Evolutionary conservation across 2,329 filamentous ascomycete species (phyloP).

Genomic region (Ascochyta pisi): DNA sequence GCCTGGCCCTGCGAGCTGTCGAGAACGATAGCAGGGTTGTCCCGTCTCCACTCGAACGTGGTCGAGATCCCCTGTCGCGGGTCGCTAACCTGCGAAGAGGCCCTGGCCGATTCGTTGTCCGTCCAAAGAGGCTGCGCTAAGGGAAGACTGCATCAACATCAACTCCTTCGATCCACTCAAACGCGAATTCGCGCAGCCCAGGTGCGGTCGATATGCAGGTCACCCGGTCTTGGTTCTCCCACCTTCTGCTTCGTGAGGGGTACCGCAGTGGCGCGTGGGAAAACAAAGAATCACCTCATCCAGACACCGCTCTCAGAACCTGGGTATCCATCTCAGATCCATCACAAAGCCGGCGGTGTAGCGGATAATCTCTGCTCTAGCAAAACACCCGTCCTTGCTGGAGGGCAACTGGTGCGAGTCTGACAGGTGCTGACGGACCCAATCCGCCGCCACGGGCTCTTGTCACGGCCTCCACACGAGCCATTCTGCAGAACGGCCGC

Average conservation of each 20-base stretch:
- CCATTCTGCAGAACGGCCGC: conserved; percentile 7
- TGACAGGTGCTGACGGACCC: conserved; percentile 10
- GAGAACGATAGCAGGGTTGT: conserved; percentile 16
- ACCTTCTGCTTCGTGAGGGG: conserved; percentile 13
- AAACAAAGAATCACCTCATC: not conserved
- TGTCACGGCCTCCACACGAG: conserved; percentile 3
- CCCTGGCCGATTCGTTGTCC: conserved; percentile 4
- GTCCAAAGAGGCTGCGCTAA: conserved; percentile 12
- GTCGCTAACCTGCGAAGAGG: conserved; percentile 8
- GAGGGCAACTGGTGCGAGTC: conserved; percentile 7
- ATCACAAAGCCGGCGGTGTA: conserved; percentile 11
- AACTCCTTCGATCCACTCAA: conserved; percentile 17
- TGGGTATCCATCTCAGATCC: not conserved
- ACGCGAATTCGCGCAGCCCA: conserved; percentile 15
- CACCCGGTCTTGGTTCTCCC: conserved; percentile 2
- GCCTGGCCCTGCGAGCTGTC: conserved; percentile 4
- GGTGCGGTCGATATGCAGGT: conserved; percentile 21
- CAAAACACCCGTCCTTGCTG: conserved; percentile 9
- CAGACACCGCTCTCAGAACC: conserved; percentile 12
- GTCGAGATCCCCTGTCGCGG: conserved; percentile 15
- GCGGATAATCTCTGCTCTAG: conserved; percentile 11
- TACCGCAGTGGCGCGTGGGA: not conserved
- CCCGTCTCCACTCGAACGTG: conserved; percentile 13
- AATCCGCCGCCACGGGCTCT: conserved; percentile 1
- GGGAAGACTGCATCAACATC: conserved; percentile 7